Conservation (phyloP, 2,329 filamentous ascomycete genomes). For the Westerdykella aurantiaca region DNA sequence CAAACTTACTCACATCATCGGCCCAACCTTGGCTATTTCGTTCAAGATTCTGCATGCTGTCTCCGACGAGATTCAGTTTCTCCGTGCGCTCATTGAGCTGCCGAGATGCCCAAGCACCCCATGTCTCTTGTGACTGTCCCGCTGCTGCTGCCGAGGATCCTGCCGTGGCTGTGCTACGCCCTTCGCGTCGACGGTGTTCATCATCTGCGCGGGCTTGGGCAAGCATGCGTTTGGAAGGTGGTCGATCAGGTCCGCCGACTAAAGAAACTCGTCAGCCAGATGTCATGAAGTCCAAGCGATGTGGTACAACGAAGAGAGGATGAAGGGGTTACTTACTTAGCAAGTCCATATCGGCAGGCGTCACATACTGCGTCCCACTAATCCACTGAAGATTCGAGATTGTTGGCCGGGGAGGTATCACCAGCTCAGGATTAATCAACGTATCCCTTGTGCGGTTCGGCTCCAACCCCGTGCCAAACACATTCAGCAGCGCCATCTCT, state of each 20-base stretch:
- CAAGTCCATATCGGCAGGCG: slow-evolving; percentile 79
- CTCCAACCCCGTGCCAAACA: slow-evolving; percentile 70
- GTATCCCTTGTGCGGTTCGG: slow-evolving; percentile 59
- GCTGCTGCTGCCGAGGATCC: slow-evolving; percentile 24
- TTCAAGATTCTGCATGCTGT: slow-evolving; percentile 77
- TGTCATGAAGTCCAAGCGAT: not conserved
- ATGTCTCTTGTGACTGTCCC: slow-evolving; percentile 44
- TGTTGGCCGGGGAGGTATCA: slow-evolving; percentile 74
- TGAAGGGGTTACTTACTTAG: slow-evolving; percentile 49
- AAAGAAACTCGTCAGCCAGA: not conserved
- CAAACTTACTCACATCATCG: slow-evolving; percentile 81
- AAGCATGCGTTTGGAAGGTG: slow-evolving; percentile 82
- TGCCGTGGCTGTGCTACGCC: slow-evolving; percentile 34
- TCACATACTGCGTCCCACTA: slow-evolving; percentile 85
- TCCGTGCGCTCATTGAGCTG: slow-evolving; percentile 89
- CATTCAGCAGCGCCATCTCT: slow-evolving; percentile 74
- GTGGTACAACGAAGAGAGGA: not conserved
- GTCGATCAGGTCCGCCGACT: slow-evolving; percentile 80
- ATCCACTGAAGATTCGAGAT: slow-evolving; percentile 98
- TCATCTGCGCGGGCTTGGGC: slow-evolving; percentile 73
- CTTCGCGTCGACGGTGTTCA: slow-evolving; percentile 45
- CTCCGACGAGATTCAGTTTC: slow-evolving; percentile 73
- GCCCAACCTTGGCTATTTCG: slow-evolving; percentile 78
- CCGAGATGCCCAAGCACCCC: slow-evolving; percentile 73
- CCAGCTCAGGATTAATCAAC: slow-evolving; percentile 69